phyloP scores from a whole-genome alignment of 164 flowering plant genomes.

The Platanus orientalis region DNA sequence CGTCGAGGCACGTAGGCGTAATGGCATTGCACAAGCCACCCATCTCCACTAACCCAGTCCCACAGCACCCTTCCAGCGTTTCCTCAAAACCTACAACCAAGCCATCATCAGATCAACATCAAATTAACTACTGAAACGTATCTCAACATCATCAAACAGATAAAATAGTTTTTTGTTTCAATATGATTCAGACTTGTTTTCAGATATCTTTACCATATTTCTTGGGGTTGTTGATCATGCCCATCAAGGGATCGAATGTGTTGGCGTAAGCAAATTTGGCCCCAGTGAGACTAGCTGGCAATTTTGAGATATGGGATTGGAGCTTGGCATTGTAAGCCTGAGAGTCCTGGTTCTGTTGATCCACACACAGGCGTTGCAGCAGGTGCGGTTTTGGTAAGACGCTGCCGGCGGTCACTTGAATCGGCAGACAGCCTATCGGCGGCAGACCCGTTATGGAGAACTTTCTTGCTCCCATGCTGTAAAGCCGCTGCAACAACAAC shows the following conservation, averaged over 20 bases:
- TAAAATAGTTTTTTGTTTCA: neutral
- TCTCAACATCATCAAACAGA: neutral
- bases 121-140: neutral
- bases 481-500: constrained; percentile 16
- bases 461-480: constrained; percentile 26
- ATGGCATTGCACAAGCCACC: constrained; percentile 20
- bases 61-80: constrained; percentile 31
- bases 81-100: constrained; percentile 13
- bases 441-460: constrained; percentile 29
- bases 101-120: too few species aligned
- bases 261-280: constrained; percentile 20
- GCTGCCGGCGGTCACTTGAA: constrained; percentile 22
- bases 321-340: constrained; percentile 29
- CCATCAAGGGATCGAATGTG: constrained; percentile 23
- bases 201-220: constrained; percentile 25
- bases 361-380: constrained; percentile 17
- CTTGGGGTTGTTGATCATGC: constrained; percentile 28
- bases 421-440: constrained; percentile 37
- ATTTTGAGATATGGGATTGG: constrained; percentile 6
- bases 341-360: constrained; percentile 25
- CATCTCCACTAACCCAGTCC: constrained; percentile 24
- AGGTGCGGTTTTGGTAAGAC: constrained; percentile 1
- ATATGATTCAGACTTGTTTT: neutral
- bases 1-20: constrained; percentile 12
- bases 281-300: constrained; percentile 18